Evolutionary conservation across 805 yeast species (phyloP).

Genomic region (Metschnikowia borealis): DNA sequence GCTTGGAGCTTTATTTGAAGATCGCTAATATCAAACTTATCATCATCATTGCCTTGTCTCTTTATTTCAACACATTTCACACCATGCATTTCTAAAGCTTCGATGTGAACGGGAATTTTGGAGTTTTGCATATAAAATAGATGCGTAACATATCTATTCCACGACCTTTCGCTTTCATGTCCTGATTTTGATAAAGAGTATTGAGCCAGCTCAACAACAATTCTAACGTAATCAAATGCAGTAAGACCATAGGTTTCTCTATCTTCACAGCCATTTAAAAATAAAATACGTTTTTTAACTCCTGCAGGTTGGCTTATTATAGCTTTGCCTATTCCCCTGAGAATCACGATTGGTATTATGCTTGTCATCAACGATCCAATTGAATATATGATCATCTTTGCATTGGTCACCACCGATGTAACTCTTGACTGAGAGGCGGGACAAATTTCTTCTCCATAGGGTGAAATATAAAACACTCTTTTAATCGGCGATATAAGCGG

Average conservation of each 20-base stretch:
- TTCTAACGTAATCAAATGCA: conserved; percentile 55
- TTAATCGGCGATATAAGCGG: conserved; percentile 74
- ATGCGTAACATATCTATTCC: conserved; percentile 58
- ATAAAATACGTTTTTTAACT: conserved; percentile 47
- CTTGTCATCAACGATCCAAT: conserved; percentile 91
- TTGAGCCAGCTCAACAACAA: conserved; percentile 51
- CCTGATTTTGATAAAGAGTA: conserved; percentile 43
- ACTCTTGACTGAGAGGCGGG: conserved; percentile 71
- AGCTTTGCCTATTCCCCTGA: conserved; percentile 70
- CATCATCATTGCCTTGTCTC: conserved; percentile 18
- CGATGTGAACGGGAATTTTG: conserved; percentile 48
- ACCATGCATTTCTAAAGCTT: conserved; percentile 37
- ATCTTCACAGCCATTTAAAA: conserved; percentile 72
- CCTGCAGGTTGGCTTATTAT: conserved; percentile 27
- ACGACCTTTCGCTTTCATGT: conserved; percentile 17
- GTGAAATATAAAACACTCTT: conserved; percentile 74
- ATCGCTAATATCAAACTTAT: conserved; percentile 41
- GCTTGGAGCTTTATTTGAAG: conserved; percentile 20
- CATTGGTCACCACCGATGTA: conserved; percentile 41
- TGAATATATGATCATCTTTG: conserved; percentile 64
- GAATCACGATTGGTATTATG: conserved; percentile 69
- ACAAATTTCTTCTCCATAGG: conserved; percentile 80
- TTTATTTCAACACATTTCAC: conserved; percentile 45
- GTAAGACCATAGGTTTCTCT: conserved; percentile 73
- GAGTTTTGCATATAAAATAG: conserved; percentile 51